These are phyloP conservation scores for Linnemannia zychae DNA, from an alignment of 192 early-diverging fungal species.

Conservation along the genomic window DNA sequence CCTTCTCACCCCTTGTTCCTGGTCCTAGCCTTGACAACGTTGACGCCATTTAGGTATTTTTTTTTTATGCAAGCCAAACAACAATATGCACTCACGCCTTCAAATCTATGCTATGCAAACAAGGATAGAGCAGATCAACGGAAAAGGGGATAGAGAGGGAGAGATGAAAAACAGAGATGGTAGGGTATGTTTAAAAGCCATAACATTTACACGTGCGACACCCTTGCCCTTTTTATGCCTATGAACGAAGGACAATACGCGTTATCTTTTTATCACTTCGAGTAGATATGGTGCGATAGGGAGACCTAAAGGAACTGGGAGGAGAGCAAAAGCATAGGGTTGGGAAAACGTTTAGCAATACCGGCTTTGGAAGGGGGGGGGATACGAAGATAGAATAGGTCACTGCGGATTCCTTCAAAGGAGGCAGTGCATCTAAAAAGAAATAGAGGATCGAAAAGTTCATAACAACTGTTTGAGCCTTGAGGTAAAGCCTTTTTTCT, in stretches of 20 bases:
- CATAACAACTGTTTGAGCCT: too few relatives aligned
- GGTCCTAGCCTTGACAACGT: background rate
- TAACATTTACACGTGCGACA: background rate
- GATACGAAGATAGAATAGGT: background rate
- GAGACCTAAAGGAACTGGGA: background rate
- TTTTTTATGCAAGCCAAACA: background rate
- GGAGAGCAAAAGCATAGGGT: background rate
- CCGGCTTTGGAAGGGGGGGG: background rate
- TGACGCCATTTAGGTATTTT: background rate
- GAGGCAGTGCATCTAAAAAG: too few relatives aligned
- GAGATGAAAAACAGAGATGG: background rate
- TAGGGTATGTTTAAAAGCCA: background rate
- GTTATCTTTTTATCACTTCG: background rate
- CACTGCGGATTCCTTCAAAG: too few relatives aligned
- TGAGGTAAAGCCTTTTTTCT: too few relatives aligned
- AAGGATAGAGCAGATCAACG: background rate
- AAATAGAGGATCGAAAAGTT: too few relatives aligned
- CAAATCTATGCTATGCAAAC: background rate
- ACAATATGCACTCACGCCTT: background rate
- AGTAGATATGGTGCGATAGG: background rate
- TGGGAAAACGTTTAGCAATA: too few relatives aligned
- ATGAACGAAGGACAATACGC: too few relatives aligned
- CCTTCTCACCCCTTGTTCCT: background rate
- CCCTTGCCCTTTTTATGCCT: background rate
- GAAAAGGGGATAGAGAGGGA: background rate